A percentile compares a stretch with the other conserved stretches of the same genome.
phyloP scores from a whole-genome alignment of 2,329 filamentous ascomycete species.

The Ophiostoma piceae region DNA sequence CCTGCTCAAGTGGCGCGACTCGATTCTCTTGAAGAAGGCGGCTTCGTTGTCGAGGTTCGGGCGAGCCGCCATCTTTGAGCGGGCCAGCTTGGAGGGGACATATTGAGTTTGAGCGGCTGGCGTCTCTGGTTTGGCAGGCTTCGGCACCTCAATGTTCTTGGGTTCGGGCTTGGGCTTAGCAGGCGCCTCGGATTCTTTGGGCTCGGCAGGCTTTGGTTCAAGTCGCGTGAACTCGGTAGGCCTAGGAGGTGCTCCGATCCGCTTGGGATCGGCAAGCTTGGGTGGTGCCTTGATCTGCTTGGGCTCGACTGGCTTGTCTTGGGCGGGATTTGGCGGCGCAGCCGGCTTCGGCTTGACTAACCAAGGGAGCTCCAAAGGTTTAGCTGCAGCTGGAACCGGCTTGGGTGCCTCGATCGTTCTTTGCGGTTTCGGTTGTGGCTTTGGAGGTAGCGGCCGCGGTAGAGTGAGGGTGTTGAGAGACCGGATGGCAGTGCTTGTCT shows the following conservation, averaged over 20 bases:
- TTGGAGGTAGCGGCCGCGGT: background rate
- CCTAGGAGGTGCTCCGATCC: no score
- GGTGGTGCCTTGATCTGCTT: background rate
- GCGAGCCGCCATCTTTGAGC: conserved; percentile 5
- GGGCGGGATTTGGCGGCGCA: background rate
- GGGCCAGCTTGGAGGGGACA: background rate
- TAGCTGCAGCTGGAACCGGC: background rate
- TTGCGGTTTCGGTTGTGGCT: background rate
- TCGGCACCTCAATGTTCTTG: background rate
- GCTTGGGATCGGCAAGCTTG: background rate
- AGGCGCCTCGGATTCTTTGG: no score
- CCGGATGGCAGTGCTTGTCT: background rate
- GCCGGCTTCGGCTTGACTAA: background rate
- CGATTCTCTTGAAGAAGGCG: background rate
- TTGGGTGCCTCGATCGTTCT: background rate
- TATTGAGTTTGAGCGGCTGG: background rate
- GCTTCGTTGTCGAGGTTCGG: background rate
- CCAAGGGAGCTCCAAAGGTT: background rate
- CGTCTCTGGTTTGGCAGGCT: background rate
- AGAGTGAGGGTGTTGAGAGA: background rate
- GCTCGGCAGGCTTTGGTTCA: no score
- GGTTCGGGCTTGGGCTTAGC: no score
- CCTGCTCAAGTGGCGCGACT: background rate
- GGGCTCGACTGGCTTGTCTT: background rate
- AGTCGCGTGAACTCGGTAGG: no score